Evolutionary conservation across 345 rosid species (phyloP).

Genomic region (Eucalyptus pauciflora): DNA sequence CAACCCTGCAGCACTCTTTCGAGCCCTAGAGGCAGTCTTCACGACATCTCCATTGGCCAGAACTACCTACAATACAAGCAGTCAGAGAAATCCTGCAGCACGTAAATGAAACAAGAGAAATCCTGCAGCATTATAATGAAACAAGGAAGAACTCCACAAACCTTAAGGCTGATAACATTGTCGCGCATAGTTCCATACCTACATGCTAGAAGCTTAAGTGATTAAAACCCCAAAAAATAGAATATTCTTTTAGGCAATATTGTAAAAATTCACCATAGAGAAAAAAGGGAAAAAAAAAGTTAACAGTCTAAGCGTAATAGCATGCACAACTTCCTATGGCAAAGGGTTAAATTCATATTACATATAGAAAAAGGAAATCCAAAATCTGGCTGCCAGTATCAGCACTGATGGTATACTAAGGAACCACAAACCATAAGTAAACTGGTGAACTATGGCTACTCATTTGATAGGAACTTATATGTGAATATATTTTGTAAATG

Average conservation of each 20-base stretch:
- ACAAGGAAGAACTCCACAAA: conserved; percentile 9
- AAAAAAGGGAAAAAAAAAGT: not conserved
- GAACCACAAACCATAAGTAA: not conserved
- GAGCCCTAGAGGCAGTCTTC: conserved; percentile 96
- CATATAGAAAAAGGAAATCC: not conserved
- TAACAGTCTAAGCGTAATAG: not conserved
- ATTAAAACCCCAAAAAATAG: conserved; percentile 2
- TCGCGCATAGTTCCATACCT: conserved; percentile 99
- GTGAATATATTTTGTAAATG: not conserved
- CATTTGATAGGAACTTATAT: not conserved
- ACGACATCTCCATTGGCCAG: conserved; percentile 88
- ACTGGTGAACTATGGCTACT: not conserved
- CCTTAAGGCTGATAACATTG: conserved; percentile 91
- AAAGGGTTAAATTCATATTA: not conserved
- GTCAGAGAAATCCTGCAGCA: conserved; percentile 4
- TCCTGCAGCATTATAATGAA: not conserved
- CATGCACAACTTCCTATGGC: not conserved
- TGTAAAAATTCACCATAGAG: not conserved
- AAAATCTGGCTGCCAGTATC: not conserved
- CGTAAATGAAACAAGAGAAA: conserved; percentile 6
- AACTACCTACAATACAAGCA: conserved; percentile 48
- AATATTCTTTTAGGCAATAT: not conserved
- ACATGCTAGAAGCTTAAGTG: conserved; percentile 41
- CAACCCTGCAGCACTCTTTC: conserved; percentile 97
- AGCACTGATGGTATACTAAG: not conserved